A percentile compares a stretch with the other conserved stretches of the same genome.
phyloP scores from a whole-genome alignment of 2,329 filamentous ascomycete species.

The Gnomoniopsis smithogilvyi region DNA sequence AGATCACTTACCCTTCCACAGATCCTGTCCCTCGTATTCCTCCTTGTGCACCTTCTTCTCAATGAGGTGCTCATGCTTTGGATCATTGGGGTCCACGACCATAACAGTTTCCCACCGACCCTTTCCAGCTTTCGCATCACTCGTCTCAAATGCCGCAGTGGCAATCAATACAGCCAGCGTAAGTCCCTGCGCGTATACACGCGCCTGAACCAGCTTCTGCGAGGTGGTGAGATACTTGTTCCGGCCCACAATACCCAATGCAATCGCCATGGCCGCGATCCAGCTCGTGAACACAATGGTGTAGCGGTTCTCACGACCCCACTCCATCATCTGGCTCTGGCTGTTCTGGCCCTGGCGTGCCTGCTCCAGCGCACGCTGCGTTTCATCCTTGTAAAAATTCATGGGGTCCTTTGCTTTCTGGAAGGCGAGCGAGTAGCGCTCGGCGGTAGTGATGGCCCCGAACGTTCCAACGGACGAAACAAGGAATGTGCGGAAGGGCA shows the following conservation, averaged over 20 bases:
- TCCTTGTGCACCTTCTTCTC: conserved; percentile 88
- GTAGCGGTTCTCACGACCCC: conserved; percentile 80
- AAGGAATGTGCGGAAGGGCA: conserved; percentile 90
- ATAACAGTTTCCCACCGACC: conserved; percentile 83
- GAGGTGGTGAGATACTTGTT: conserved; percentile 69
- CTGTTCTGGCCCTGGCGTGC: conserved; percentile 54
- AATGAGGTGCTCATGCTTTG: conserved; percentile 76
- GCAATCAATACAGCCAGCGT: conserved; percentile 82
- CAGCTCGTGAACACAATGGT: conserved; percentile 79
- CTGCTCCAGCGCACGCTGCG: conserved; percentile 53
- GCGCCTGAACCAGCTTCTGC: conserved; percentile 91
- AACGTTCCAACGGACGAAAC: conserved; percentile 81
- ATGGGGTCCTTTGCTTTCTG: conserved; percentile 68
- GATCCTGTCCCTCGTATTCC: conserved; percentile 81
- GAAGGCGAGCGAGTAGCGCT: conserved; percentile 63
- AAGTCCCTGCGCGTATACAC: conserved; percentile 89
- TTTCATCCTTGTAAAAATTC: conserved; percentile 62
- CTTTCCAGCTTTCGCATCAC: conserved; percentile 71
- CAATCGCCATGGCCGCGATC: conserved; percentile 74
- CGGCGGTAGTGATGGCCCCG: conserved; percentile 82
- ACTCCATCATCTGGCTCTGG: conserved; percentile 59
- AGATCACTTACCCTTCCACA: conserved; percentile 76
- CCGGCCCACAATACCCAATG: conserved; percentile 72
- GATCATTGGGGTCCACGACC: conserved; percentile 77
- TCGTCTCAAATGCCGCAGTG: conserved; percentile 76